These are phyloP conservation scores for Thuja plicata DNA, from an alignment of 83 land plant genomes.

Conservation along the genomic window DNA sequence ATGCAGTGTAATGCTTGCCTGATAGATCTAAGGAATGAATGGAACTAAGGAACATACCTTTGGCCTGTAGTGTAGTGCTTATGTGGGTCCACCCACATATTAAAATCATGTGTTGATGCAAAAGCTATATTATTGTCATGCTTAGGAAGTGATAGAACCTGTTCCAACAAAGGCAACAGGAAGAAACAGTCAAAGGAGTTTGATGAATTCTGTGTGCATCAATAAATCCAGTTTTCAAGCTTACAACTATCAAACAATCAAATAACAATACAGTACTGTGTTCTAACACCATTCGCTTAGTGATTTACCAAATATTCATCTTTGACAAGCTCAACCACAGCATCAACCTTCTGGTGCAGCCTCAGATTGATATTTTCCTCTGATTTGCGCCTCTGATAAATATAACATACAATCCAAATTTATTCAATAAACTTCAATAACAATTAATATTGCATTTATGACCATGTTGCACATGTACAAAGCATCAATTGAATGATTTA, in stretches of 20 bases:
- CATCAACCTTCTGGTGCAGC: slow-evolving; percentile 68
- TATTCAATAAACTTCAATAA: neutral
- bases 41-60: slow-evolving; percentile 42
- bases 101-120: slow-evolving; percentile 84
- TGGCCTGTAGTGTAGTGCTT: slow-evolving; percentile 65
- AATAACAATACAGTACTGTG: neutral
- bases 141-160: slow-evolving; percentile 91
- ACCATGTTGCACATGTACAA: neutral
- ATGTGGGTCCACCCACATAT: slow-evolving; percentile 67
- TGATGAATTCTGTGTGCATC: neutral
- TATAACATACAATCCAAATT: neutral
- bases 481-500: neutral
- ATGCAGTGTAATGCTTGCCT: neutral
- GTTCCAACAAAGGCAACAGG: slow-evolving; percentile 11
- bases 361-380: slow-evolving; percentile 39
- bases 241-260: neutral
- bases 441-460: neutral
- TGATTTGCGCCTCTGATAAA: slow-evolving; percentile 48
- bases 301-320: slow-evolving; percentile 80
- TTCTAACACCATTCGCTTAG: neutral
- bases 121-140: slow-evolving; percentile 65
- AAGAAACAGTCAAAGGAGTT: neutral
- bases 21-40: neutral
- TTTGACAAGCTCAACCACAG: slow-evolving; percentile 90
- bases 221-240: neutral